These are phyloP conservation scores for Manihot esculenta DNA, from an alignment of 441 rosid species.

Conservation along the genomic window DNA sequence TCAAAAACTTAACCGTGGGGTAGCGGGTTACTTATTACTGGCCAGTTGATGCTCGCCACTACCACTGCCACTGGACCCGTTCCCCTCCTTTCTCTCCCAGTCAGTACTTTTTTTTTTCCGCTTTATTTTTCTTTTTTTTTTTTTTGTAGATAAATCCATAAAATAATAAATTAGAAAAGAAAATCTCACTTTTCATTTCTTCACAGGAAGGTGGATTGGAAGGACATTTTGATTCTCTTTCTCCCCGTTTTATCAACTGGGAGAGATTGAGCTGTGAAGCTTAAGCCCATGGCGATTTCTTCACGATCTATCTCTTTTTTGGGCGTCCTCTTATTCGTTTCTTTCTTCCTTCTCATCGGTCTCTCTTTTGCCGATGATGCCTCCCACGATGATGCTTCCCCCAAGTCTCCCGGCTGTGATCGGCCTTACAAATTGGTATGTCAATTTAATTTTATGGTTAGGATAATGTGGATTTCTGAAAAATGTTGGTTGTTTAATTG, in stretches of 20 bases:
- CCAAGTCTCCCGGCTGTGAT: conserved; percentile 26
- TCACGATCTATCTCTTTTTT: not conserved
- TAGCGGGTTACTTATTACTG: too few species aligned
- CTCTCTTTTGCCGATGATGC: conserved; percentile 23
- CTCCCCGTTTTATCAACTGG: not conserved
- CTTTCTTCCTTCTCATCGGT: conserved; percentile 3
- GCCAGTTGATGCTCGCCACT: too few species aligned
- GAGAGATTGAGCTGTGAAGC: conserved; percentile 2
- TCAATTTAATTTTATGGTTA: not conserved
- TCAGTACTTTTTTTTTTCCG: too few species aligned
- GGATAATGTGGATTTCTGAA: not conserved
- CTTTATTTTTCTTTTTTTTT: too few species aligned
- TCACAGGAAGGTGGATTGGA: too few species aligned
- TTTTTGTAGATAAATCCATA: too few species aligned
- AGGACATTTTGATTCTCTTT: not conserved
- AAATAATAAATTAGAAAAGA: not conserved
- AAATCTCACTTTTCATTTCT: not conserved
- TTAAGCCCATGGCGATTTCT: conserved; percentile 4
- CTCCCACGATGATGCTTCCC: conserved; percentile 17
- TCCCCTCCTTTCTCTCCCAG: too few species aligned
- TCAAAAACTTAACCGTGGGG: too few species aligned
- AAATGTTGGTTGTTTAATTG: not conserved
- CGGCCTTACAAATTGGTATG: conserved; percentile 23
- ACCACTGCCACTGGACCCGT: too few species aligned
- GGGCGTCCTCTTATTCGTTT: not conserved